These are phyloP conservation scores for Pachysandra terminalis DNA, from an alignment of 164 flowering plant species.

Conservation along the genomic window DNA sequence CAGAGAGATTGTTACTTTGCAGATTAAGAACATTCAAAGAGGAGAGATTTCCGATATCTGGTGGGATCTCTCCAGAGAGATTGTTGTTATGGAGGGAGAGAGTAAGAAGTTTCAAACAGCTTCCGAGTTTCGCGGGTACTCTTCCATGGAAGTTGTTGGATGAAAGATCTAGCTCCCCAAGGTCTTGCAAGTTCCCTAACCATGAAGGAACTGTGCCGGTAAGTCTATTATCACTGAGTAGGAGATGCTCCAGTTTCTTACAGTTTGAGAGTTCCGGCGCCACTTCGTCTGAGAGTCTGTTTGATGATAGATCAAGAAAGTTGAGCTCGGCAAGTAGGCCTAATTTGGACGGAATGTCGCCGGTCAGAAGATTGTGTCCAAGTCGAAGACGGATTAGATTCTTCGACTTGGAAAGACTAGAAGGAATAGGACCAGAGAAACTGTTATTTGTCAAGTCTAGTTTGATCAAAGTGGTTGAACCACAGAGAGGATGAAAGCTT, in stretches of 20 bases:
- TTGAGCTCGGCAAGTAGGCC: conserved; percentile 55
- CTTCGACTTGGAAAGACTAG: conserved; percentile 42
- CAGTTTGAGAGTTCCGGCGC: conserved; percentile 43
- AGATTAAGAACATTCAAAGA: conserved; percentile 73
- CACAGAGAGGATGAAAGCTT: conserved; percentile 53
- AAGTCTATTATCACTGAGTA: conserved; percentile 51
- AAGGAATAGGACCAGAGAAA: conserved; percentile 73
- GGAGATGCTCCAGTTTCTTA: conserved; percentile 49
- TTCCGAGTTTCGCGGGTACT: conserved; percentile 62
- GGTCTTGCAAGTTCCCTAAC: conserved; percentile 58
- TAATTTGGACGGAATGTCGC: conserved; percentile 52
- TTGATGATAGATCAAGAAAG: conserved; percentile 76
- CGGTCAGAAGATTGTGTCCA: conserved; percentile 57
- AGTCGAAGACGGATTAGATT: conserved; percentile 71
- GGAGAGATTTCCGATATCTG: conserved; percentile 64
- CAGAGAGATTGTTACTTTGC: conserved; percentile 64
- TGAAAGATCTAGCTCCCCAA: conserved; percentile 84
- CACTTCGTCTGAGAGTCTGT: conserved; percentile 53
- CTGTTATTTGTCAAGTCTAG: conserved; percentile 84
- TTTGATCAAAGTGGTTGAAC: conserved; percentile 46
- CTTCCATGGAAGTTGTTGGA: conserved; percentile 59
- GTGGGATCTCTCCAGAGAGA: conserved; percentile 68
- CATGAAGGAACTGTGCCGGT: conserved; percentile 58
- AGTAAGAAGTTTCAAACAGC: conserved; percentile 61
- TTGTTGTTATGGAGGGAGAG: conserved; percentile 66